Evolutionary conservation across 1,284 basidiomycete genomes (phyloP).

Genomic region (Moesziomyces parantarcticus): DNA sequence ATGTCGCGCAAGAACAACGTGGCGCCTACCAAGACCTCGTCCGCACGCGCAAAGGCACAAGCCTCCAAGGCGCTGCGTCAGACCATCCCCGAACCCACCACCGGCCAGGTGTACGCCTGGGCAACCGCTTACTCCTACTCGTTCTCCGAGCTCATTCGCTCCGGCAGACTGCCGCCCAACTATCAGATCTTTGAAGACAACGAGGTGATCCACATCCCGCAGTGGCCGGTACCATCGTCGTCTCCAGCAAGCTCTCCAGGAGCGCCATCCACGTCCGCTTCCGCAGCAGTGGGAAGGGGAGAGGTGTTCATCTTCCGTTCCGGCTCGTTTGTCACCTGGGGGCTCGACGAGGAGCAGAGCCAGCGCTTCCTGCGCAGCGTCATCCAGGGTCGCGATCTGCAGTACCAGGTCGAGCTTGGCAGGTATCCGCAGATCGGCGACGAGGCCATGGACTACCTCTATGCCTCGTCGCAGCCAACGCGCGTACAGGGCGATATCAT

Average conservation of each 20-base stretch:
- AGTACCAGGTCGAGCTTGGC: conserved; percentile 45
- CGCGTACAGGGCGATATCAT: conserved; percentile 64
- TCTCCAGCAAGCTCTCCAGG: background rate
- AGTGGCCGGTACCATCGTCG: conserved; percentile 49
- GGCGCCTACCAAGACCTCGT: conserved; percentile 33
- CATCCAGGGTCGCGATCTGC: conserved; percentile 42
- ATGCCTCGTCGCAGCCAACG: conserved; percentile 50
- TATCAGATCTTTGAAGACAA: conserved; percentile 62
- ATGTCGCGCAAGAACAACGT: conserved; percentile 38
- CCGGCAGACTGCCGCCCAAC: conserved; percentile 48
- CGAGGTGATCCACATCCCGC: conserved; percentile 63
- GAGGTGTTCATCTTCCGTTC: conserved; percentile 64
- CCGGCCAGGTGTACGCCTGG: conserved; percentile 57
- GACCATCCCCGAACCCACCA: conserved; percentile 39
- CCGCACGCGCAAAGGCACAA: conserved; percentile 42
- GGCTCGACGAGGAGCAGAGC: conserved; percentile 55
- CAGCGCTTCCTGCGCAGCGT: conserved; percentile 53
- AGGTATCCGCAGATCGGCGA: conserved; percentile 59
- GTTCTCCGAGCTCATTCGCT: conserved; percentile 50
- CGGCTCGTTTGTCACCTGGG: conserved; percentile 66
- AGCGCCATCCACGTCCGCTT: background rate
- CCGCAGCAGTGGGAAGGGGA: conserved; percentile 21
- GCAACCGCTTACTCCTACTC: conserved; percentile 63
- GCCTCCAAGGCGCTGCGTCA: conserved; percentile 44
- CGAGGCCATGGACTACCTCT: conserved; percentile 65